Conservation (phyloP, 73 alveolate genomes). For the Paramecium bursaria region DNA sequence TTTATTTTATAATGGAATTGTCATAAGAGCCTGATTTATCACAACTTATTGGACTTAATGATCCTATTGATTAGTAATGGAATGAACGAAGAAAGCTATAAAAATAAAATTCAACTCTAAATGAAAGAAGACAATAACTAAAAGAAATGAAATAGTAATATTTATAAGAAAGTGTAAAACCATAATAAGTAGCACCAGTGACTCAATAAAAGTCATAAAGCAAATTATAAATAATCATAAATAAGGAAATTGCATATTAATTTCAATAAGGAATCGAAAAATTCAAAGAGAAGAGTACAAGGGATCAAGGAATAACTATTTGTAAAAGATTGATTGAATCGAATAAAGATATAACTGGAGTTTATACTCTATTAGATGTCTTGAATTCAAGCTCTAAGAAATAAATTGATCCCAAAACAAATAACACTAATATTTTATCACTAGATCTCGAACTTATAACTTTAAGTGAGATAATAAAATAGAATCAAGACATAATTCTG, state of each 20-base stretch:
- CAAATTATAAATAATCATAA: not conserved
- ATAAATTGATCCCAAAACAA: conserved; percentile 25
- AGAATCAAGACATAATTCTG: not conserved
- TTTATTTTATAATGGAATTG: too few species aligned
- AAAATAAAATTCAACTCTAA: conserved; percentile 10
- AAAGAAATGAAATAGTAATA: conserved; percentile 1
- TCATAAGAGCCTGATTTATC: too few species aligned
- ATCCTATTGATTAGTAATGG: conserved; percentile 27
- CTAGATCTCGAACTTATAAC: conserved; percentile 26
- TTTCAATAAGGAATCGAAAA: conserved; percentile 5
- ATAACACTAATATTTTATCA: not conserved
- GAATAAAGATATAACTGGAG: not conserved
- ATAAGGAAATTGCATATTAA: conserved; percentile 13
- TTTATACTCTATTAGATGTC: conserved; percentile 18
- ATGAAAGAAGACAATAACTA: conserved; percentile 46
- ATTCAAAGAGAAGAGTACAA: conserved; percentile 3
- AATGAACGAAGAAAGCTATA: not conserved
- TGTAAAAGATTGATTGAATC: not conserved
- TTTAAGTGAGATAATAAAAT: conserved; percentile 21
- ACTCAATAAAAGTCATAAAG: not conserved
- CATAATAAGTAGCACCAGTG: not conserved
- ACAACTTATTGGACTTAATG: too few species aligned
- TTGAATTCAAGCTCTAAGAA: conserved; percentile 24
- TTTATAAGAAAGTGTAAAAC: too few species aligned
- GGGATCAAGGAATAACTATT: conserved; percentile 18